Evolutionary conservation across 1,284 basidiomycete species (phyloP).

Genomic region (Ganoderma boninense): DNA sequence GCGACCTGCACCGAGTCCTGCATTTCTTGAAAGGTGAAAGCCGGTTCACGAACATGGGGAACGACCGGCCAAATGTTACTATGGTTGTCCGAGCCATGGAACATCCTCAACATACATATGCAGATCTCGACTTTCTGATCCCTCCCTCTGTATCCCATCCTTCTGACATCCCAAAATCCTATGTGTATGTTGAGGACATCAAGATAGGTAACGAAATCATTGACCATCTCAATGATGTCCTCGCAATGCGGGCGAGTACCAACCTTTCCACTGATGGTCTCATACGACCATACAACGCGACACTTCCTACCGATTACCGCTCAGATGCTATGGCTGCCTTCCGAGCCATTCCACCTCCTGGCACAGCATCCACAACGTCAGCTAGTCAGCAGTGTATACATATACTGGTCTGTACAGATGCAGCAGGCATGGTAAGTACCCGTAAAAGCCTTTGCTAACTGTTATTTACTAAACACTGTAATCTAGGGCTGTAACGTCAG

Average conservation of each 20-base stretch:
- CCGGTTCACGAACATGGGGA: conserved; percentile 40
- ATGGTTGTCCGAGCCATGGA: conserved; percentile 48
- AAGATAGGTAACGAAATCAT: conserved; percentile 30
- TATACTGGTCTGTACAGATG: conserved; percentile 41
- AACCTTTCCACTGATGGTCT: no score
- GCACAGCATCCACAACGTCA: no score
- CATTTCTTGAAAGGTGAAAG: conserved; percentile 31
- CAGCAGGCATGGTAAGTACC: conserved; percentile 39
- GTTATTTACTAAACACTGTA: no score
- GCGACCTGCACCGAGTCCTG: conserved; percentile 34
- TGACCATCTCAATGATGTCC: conserved; percentile 30
- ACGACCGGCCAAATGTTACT: conserved; percentile 50
- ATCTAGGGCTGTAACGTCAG: conserved; percentile 38
- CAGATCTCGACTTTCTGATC: conserved; percentile 49
- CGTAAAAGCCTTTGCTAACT: no score
- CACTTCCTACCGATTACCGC: conserved; percentile 25
- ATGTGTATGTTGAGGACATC: conserved; percentile 36
- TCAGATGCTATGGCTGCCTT: conserved; percentile 28
- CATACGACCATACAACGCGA: conserved; percentile 35
- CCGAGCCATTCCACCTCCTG: no score
- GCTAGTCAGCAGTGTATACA: no score
- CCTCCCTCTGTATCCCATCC: conserved; percentile 14
- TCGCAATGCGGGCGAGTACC: no score
- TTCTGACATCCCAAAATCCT: conserved; percentile 32
- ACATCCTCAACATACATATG: conserved; percentile 45